phyloP scores from a whole-genome alignment of 192 early-diverging fungal genomes.

The Mycoemilia scoparia region DNA sequence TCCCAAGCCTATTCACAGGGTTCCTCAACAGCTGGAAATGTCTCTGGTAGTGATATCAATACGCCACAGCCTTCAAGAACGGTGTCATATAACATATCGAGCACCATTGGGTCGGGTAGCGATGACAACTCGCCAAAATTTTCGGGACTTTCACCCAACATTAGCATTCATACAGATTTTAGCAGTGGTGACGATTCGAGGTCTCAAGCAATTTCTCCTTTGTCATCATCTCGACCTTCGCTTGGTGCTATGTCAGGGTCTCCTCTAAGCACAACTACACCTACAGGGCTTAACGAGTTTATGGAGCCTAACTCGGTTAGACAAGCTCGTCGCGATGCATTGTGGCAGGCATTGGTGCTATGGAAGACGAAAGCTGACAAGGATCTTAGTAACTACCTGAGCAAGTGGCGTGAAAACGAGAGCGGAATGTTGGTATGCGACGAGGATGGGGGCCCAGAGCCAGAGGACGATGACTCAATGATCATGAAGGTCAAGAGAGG shows the following conservation, averaged over 20 bases:
- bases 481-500: slow-evolving; percentile 31
- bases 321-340: slow-evolving; percentile 22
- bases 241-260: slow-evolving; percentile 21
- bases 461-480: slow-evolving; percentile 25
- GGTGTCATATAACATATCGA: no score
- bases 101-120: no score
- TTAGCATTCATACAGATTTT: background rate
- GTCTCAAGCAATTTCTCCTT: slow-evolving; percentile 3
- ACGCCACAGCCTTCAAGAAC: no score
- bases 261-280: slow-evolving; percentile 23
- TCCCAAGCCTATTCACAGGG: no score
- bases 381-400: slow-evolving; percentile 25
- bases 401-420: slow-evolving; percentile 22
- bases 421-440: slow-evolving; percentile 20
- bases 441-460: slow-evolving; percentile 11
- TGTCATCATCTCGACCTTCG: slow-evolving; percentile 18
- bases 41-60: no score
- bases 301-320: slow-evolving; percentile 27
- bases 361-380: slow-evolving; percentile 27
- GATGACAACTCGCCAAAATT: no score
- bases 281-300: slow-evolving; percentile 29
- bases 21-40: no score
- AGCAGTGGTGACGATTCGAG: background rate
- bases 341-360: slow-evolving; percentile 30
- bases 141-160: slow-evolving; percentile 2